Conservation (phyloP, 73 alveolate genomes). For the Urostyla sp. region DNA sequence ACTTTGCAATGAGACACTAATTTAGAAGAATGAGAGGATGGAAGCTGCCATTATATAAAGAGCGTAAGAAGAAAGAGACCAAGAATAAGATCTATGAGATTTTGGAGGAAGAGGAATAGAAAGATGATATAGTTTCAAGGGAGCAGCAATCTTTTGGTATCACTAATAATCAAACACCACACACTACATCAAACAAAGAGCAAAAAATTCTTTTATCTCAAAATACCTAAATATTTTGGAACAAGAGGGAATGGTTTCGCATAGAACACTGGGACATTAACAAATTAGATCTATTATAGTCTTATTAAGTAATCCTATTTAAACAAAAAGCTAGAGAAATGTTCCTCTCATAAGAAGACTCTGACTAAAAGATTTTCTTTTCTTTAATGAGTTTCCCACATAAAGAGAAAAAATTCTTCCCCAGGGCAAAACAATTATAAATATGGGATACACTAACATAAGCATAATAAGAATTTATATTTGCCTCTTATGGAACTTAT, state of each 20-base stretch:
- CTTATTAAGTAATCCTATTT: constrained; percentile 12
- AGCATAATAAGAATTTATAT: constrained; percentile 8
- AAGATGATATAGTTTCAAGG: constrained; percentile 21
- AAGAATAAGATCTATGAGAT: no score
- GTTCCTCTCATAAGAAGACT: constrained; percentile 35
- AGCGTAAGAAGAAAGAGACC: constrained; percentile 8
- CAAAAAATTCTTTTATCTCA: background rate
- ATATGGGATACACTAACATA: constrained; percentile 40
- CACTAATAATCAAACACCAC: background rate
- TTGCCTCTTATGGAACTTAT: no score
- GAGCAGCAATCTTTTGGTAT: background rate
- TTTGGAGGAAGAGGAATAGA: constrained; percentile 6
- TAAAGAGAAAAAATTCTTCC: constrained; percentile 22
- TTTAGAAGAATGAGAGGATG: background rate
- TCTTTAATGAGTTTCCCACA: constrained; percentile 1
- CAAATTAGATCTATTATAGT: background rate
- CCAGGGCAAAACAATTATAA: constrained; percentile 3
- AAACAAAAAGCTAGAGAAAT: constrained; percentile 7
- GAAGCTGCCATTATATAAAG: background rate
- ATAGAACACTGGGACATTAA: constrained; percentile 10
- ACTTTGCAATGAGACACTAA: constrained; percentile 12
- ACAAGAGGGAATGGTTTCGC: constrained; percentile 15
- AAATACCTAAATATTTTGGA: constrained; percentile 1
- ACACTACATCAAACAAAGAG: background rate
- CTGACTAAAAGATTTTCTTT: constrained; percentile 13